A percentile compares a stretch with the other conserved stretches of the same genome.
Conservation (phyloP, 1,284 basidiomycete genomes). For the Leccinum subrobustum region DNA sequence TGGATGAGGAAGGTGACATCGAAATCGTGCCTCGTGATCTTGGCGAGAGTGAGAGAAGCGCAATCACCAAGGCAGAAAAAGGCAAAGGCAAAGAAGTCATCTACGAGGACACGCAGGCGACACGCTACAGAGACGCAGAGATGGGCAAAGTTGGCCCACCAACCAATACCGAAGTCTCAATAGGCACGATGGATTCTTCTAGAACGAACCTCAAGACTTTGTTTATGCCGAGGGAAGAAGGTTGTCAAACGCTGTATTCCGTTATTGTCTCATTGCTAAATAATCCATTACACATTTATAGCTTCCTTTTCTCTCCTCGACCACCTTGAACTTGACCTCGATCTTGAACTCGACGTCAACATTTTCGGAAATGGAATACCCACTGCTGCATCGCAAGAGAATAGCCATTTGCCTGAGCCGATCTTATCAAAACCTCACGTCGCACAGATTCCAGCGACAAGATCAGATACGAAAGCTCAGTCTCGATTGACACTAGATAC, state of each 20-base stretch:
- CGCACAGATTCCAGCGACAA: neutral
- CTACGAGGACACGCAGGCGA: constrained; percentile 1
- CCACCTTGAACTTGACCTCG: constrained; percentile 61
- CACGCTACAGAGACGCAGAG: constrained; percentile 6
- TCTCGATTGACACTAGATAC: constrained; percentile 42
- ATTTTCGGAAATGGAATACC: constrained; percentile 23
- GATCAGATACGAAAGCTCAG: constrained; percentile 6
- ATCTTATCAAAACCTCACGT: neutral
- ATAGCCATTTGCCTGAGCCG: neutral
- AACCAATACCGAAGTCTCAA: neutral
- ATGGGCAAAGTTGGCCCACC: constrained; percentile 12
- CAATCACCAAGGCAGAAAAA: neutral
- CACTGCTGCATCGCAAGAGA: constrained; percentile 1
- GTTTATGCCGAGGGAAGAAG: constrained; percentile 65
- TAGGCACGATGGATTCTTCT: constrained; percentile 3
- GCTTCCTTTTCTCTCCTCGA: constrained; percentile 65
- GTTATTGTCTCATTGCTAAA: neutral
- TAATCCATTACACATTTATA: constrained; percentile 9
- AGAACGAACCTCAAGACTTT: constrained; percentile 57
- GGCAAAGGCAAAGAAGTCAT: constrained; percentile 10
- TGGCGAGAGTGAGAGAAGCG: neutral
- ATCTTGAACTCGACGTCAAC: constrained; percentile 64
- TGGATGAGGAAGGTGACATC: constrained; percentile 7
- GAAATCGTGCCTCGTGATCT: constrained; percentile 16
- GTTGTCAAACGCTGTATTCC: constrained; percentile 33